phyloP scores from a whole-genome alignment of 495 filamentous ascomycete genomes.

The Neurospora cerealis region DNA sequence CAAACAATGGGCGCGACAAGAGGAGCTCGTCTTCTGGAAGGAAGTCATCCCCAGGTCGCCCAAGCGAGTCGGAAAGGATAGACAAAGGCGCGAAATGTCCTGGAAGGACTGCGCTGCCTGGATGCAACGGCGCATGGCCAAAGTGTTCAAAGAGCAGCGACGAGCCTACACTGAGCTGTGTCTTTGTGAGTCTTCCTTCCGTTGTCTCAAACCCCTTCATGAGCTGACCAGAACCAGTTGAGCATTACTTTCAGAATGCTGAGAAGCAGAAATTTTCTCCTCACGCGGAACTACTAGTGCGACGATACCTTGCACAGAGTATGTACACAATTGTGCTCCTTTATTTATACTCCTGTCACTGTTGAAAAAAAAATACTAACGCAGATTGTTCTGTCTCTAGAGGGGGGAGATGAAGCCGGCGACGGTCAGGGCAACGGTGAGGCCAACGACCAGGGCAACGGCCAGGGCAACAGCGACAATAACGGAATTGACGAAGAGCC shows the following conservation, averaged over 20 bases:
- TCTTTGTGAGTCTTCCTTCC: conserved; percentile 25
- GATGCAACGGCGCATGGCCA: conserved; percentile 25
- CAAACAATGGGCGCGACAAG: conserved; percentile 26
- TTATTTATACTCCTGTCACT: not conserved
- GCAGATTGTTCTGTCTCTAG: not conserved
- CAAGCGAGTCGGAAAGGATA: conserved; percentile 23
- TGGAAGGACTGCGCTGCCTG: conserved; percentile 23
- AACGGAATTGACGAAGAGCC: not conserved
- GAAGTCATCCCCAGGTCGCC: conserved; percentile 24
- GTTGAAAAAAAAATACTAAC: not conserved
- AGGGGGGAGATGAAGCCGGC: not conserved
- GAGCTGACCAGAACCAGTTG: conserved; percentile 24
- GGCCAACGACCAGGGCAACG: not conserved
- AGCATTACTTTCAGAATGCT: conserved; percentile 37
- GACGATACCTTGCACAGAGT: conserved; percentile 12
- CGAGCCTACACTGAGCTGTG: conserved; percentile 26
- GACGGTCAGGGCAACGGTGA: not conserved
- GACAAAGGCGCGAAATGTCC: conserved; percentile 10
- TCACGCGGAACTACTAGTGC: conserved; percentile 14
- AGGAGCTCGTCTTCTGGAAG: conserved; percentile 34
- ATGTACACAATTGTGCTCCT: not conserved
- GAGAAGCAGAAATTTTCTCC: conserved; percentile 22
- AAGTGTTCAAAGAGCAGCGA: not conserved
- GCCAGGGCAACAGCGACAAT: not conserved
- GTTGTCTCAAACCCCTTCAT: not conserved